Base-by-base conservation (phyloP, 1,284 basidiomycete genomes). In the Singerocomus rubriflavus region DNA sequence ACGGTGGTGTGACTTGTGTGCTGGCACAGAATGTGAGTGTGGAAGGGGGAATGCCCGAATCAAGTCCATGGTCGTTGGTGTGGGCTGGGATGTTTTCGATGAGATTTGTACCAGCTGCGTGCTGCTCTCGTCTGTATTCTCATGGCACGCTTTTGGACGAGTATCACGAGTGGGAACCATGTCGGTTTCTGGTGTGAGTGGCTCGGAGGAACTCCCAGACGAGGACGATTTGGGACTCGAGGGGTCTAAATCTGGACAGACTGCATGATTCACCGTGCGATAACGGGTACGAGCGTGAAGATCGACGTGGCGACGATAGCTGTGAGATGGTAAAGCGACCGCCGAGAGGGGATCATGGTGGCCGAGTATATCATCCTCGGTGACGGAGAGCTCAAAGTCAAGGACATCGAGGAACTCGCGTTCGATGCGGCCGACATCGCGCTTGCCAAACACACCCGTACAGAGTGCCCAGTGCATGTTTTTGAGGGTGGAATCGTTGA, bases 401-500 rank as follows among this genome's bases (percentile, higher is more conserved):
- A 88, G 77, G 32, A 88, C 86, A 54, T 85, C 82, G 53, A 88
- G 79, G 67, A 85, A 88, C 68, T 88, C 85, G 58, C 85, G 79
- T 66, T 88, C 85, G 59, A 88, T 87, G 57, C 85, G 79, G 30
- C 85, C 85, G 21, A 88, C 78, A 60, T 88, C 86, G 17, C 84
- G 79, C 63, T 86, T 87, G 62, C 85, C 85, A 61, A 88, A 88
- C 31, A 88, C 81, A 46, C 85, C 84, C 0, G 86, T 88, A 70
- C 85, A 88, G 12, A 85, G 71, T 11, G 85, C 84, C 85, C 85
- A 88, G 67, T 88, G 85, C 16, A 85, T 73, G 64, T 88, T 88
- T 73, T 88, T 88, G 16, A 88, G 73, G 12, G 85, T 86, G 16
- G 83, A 85, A 61, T 88, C 85, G 60, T 88, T 86, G 26, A 81